Evolutionary conservation across 106 monocot genomes (phyloP), one percentile per base, ranked within the genome.

Genomic region (Dioscorea zingiberensis): DNA sequence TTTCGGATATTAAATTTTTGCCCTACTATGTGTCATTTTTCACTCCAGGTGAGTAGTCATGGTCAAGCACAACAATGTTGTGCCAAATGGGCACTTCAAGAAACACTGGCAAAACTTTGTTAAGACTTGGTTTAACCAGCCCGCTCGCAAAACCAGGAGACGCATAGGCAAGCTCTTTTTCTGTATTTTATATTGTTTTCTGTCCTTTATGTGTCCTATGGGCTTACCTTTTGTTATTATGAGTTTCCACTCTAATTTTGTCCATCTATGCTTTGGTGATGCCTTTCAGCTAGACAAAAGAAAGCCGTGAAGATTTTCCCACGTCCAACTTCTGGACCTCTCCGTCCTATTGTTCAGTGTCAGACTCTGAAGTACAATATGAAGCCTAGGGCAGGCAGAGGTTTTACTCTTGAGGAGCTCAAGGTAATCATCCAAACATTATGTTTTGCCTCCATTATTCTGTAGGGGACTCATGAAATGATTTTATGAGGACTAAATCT

Each of bases 101-200:
- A 86, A 86, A 70, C 86, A 86, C 49, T 86, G 86, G 78, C 78
- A 78, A 62, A 78, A 81, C 49, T 86, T 81, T 81, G 86, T 86
- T 8, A 86, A 61, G 65, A 86, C 82, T 13, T 86, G 78, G 86
- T 86, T 82, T 49, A 78, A 86, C 23, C 86, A 86, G 27, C 86
- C 81, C 48, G 86, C 81, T 22, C 58, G 81, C 0, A 82, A 82
- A 56, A 72, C 72, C 1, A 72, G 81, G 28, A 75, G 86, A 73
- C 55, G 86, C 6, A 69, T 71, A 55, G 85, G 85, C 81, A 63
- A 16, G 23, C 18, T 27, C 17, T 28, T 21, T 15, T 24, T 44
- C 7, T 49, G 11, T 30, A 25, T 22, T 25, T 27, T 64, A 7
- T 14, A 16, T 19, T 51, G 11, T 16, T 27, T 64, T 7, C 47